phyloP scores from a whole-genome alignment of 441 rosid species.

The Brassica hybrid region DNA sequence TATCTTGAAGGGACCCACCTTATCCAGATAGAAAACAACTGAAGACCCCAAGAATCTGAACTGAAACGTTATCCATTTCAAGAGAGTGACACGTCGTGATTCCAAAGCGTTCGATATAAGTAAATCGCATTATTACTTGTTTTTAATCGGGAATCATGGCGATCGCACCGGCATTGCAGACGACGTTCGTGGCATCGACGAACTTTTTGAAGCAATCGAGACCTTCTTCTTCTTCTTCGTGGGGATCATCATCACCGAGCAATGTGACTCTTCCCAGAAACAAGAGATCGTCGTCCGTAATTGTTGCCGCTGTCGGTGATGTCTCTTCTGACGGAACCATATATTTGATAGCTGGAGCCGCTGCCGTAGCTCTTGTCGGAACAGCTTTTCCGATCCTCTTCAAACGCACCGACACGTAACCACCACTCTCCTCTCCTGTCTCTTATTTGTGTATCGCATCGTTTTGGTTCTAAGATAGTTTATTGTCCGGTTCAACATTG shows the following conservation, averaged over 20 bases:
- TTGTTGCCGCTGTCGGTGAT: slow-evolving; percentile 88
- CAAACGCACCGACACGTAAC: slow-evolving; percentile 79
- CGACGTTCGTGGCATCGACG: slow-evolving; percentile 37
- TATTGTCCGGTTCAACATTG: background rate
- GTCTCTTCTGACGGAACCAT: slow-evolving; percentile 76
- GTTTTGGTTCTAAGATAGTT: background rate
- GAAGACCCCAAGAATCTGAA: slow-evolving; percentile 12
- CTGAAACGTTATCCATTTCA: slow-evolving; percentile 34
- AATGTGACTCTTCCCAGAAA: slow-evolving; percentile 37
- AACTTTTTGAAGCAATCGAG: slow-evolving; percentile 44
- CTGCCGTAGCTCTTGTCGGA: slow-evolving; percentile 73
- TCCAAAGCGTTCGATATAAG: background rate
- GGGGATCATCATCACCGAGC: slow-evolving; percentile 27
- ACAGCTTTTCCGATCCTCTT: slow-evolving; percentile 89
- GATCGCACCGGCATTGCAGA: slow-evolving; percentile 48
- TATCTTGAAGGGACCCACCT: slow-evolving; percentile 30
- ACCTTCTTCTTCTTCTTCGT: background rate
- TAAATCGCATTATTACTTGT: slow-evolving; percentile 10
- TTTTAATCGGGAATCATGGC: slow-evolving; percentile 48
- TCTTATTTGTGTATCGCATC: background rate
- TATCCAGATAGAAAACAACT: slow-evolving; percentile 27
- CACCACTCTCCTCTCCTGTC: background rate
- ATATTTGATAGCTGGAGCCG: slow-evolving; percentile 77
- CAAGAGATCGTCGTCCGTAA: slow-evolving; percentile 47
- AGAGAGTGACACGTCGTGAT: slow-evolving; percentile 38